Base-by-base conservation (phyloP, 805 yeast genomes). In the Pichia paraexigua region DNA sequence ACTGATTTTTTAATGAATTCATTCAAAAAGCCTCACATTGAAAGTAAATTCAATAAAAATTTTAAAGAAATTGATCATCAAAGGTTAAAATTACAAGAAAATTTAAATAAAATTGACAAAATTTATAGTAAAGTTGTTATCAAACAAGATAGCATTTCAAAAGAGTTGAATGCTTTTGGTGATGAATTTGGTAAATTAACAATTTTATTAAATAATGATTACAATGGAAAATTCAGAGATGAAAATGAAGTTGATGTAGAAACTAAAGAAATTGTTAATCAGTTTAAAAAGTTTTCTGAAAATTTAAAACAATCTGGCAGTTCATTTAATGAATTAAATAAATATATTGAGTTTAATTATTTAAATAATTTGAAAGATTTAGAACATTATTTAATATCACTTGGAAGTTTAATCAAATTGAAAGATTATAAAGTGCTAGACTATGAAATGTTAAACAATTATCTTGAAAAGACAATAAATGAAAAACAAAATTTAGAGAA, bases 1-100 rank as follows among this genome's bases (percentile, higher is more conserved):
- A 83, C 96, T 0, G 99, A 92, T 63, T 84, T 87, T 3, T 82
- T 94, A 43, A 86, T 92, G 85, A 92, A 92, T 63, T 95, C 95
- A n/a, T 88, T 92, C 62, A 85, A 92, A 51, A 83, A 87, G 46
- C 83, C 85, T 6, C 72, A 77, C 46, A 69, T 73, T 47, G 87
- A 83, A 60, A 66, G 71, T 25, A 59, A 54, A 46, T 78, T 78
- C 58, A 80, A 79, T 55, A 80, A 85, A 44, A 97, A 88, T 61
- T 88, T 92, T 59, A 74, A 83, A 47, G 94, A 85, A 58, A 89
- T 92, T 42, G 82, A 80, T 57, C 96, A 89, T 59, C 80, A 86
- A 56, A 78, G 91, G 21, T 87, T 86, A 59, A 87, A 88, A 65
- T 71, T 92, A 50, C 94, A 89, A 62, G 96, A 88, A 56, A 91